Percentiles rank a stretch among this genome's conserved stretches.
Conservation (phyloP, 139 green algal species). For the Mesotaenium endlicherianum region DNA sequence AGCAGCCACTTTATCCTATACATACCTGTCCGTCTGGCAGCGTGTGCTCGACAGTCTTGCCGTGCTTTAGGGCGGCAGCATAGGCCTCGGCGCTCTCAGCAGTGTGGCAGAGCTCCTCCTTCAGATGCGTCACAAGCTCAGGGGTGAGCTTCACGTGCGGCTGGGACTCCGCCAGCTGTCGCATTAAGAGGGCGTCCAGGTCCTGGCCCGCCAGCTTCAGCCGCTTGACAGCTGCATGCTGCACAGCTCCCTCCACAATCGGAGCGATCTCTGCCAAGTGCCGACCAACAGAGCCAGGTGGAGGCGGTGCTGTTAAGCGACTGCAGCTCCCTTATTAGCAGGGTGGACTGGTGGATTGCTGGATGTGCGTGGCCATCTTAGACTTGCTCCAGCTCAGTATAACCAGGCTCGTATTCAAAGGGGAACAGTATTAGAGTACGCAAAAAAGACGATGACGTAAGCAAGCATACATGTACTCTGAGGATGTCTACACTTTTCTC, state of each 20-base stretch:
- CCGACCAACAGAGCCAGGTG: not conserved
- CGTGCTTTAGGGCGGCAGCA: not conserved
- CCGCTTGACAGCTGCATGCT: conserved; percentile 49
- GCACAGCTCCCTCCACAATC: conserved; percentile 74
- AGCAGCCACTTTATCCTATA: too few relatives aligned
- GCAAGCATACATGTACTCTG: too few relatives aligned
- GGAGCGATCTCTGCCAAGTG: conserved; percentile 66
- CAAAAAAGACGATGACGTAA: too few relatives aligned
- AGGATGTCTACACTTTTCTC: too few relatives aligned
- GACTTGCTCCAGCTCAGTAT: too few relatives aligned
- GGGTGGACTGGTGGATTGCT: too few relatives aligned
- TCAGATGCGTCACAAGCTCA: not conserved
- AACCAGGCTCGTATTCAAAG: too few relatives aligned
- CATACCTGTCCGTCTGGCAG: conserved; percentile 51
- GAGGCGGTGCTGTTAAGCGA: too few relatives aligned
- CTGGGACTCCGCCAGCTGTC: not conserved
- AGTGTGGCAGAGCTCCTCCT: conserved; percentile 25
- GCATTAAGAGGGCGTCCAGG: conserved; percentile 57
- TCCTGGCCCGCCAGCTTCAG: conserved; percentile 66
- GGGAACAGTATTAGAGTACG: too few relatives aligned
- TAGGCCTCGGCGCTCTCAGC: conserved; percentile 6
- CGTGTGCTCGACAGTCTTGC: conserved; percentile 36
- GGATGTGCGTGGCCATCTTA: too few relatives aligned
- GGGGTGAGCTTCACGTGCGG: not conserved
- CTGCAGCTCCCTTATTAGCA: too few relatives aligned